phyloP scores from a whole-genome alignment of 352 stramenopile species.

The Pythium brassicae region DNA sequence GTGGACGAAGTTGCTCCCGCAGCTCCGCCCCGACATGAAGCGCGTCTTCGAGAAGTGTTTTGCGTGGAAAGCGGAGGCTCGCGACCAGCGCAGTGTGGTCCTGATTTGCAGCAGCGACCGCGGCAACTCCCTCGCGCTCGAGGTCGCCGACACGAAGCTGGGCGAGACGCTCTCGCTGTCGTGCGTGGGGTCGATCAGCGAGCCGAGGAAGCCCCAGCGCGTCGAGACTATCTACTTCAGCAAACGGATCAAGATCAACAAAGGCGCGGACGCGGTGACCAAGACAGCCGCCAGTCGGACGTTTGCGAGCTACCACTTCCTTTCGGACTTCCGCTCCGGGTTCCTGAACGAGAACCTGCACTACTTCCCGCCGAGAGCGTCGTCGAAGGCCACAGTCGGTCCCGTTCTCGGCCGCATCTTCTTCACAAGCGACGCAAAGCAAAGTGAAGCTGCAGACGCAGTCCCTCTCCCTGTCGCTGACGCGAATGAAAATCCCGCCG shows the following conservation, averaged over 20 bases:
- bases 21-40: slow-evolving; percentile 38
- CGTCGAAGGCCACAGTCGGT: slow-evolving; percentile 40
- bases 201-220: slow-evolving; percentile 18
- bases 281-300: slow-evolving; percentile 14
- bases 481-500: slow-evolving; percentile 3
- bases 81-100: slow-evolving; percentile 25
- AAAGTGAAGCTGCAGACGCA: background rate
- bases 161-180: slow-evolving; percentile 43
- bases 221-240: background rate
- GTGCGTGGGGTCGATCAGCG: slow-evolving; percentile 55
- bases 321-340: slow-evolving; percentile 51
- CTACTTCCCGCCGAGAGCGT: slow-evolving; percentile 40
- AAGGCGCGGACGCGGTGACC: background rate
- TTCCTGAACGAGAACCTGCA: slow-evolving; percentile 47
- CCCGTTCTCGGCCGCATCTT: slow-evolving; percentile 55
- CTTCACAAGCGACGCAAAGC: slow-evolving; percentile 4
- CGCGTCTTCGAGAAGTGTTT: slow-evolving; percentile 64
- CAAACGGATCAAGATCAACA: background rate
- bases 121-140: slow-evolving; percentile 38
- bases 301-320: slow-evolving; percentile 49
- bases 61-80: slow-evolving; percentile 48
- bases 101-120: slow-evolving; percentile 37
- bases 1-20: slow-evolving; percentile 27
- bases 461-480: background rate
- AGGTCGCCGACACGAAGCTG: slow-evolving; percentile 59